Evolutionary conservation across 305 asterid genomes (phyloP).

Genomic region (Rubia balearica): DNA sequence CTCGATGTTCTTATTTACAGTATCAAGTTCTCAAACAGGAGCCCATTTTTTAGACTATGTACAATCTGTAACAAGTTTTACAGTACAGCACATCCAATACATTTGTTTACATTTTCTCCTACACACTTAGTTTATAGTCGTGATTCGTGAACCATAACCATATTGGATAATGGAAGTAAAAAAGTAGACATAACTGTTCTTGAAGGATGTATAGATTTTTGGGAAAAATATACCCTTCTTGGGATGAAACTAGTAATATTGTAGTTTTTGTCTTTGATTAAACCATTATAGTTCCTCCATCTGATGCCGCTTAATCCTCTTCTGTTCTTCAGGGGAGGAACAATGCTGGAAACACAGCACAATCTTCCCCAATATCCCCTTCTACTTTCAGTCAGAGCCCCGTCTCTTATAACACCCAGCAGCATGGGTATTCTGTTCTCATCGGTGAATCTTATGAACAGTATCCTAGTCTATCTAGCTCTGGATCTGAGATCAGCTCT

Average conservation of each 20-base stretch:
- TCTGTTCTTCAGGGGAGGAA: constrained; percentile 49
- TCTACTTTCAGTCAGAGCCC: constrained; percentile 47
- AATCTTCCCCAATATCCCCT: constrained; percentile 38
- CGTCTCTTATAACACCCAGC: constrained; percentile 44
- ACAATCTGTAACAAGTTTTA: neutral
- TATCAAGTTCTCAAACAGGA: neutral
- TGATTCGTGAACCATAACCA: neutral
- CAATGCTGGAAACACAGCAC: constrained; percentile 40
- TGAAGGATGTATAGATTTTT: neutral
- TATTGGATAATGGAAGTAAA: too few species aligned
- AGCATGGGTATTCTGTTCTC: constrained; percentile 42
- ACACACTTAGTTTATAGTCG: too few species aligned
- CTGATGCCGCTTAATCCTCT: constrained; percentile 10
- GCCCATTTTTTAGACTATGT: neutral
- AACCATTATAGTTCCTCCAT: constrained; percentile 3
- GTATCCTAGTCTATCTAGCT: constrained; percentile 45
- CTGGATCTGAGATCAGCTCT: constrained; percentile 69
- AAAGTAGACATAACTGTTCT: too few species aligned
- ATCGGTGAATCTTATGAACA: constrained; percentile 48
- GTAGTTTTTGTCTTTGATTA: constrained; percentile 4
- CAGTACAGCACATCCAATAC: neutral
- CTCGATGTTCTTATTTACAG: neutral
- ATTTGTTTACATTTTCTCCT: neutral
- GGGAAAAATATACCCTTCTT: neutral
- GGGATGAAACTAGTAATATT: neutral